A percentile compares a stretch with the other conserved stretches of the same genome.
Conservation (phyloP, 345 rosid genomes). For the Tarenaya hassleriana region DNA sequence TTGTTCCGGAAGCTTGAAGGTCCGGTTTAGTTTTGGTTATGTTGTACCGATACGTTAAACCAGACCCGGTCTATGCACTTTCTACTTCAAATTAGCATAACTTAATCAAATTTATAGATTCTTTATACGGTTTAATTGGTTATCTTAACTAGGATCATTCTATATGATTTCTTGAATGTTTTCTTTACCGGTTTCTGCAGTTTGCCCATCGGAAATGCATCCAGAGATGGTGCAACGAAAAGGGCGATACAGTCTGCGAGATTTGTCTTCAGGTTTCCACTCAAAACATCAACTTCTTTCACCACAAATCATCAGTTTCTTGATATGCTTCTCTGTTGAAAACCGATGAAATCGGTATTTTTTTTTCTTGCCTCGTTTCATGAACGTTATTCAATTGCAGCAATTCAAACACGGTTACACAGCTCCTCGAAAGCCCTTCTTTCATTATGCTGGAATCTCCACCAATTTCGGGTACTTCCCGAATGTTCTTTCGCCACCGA, state of each 20-base stretch:
- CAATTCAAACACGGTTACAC: constrained; percentile 58
- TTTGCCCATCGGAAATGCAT: constrained; percentile 79
- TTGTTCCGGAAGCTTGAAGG: constrained; percentile 89
- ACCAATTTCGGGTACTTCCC: constrained; percentile 53
- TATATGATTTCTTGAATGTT: not conserved
- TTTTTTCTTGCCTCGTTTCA: constrained; percentile 1
- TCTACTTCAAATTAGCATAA: not conserved
- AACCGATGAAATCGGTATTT: too few species aligned
- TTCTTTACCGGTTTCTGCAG: constrained; percentile 31
- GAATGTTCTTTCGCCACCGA: not conserved
- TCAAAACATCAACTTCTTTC: constrained; percentile 26
- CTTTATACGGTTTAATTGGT: too few species aligned
- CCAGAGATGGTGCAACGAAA: constrained; percentile 87
- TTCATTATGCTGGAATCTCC: constrained; percentile 46
- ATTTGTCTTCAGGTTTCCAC: constrained; percentile 66
- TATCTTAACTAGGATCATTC: not conserved
- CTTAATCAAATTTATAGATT: too few species aligned
- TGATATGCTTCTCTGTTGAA: not conserved
- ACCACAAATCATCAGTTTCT: not conserved
- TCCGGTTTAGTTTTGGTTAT: constrained; percentile 16
- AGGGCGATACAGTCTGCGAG: constrained; percentile 77
- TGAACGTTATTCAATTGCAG: constrained; percentile 36
- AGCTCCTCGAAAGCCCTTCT: constrained; percentile 44
- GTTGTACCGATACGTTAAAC: too few species aligned
- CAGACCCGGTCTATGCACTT: not conserved